Evolutionary conservation across 495 filamentous ascomycete species (phyloP).

Genomic region (Aspergillus steynii): DNA sequence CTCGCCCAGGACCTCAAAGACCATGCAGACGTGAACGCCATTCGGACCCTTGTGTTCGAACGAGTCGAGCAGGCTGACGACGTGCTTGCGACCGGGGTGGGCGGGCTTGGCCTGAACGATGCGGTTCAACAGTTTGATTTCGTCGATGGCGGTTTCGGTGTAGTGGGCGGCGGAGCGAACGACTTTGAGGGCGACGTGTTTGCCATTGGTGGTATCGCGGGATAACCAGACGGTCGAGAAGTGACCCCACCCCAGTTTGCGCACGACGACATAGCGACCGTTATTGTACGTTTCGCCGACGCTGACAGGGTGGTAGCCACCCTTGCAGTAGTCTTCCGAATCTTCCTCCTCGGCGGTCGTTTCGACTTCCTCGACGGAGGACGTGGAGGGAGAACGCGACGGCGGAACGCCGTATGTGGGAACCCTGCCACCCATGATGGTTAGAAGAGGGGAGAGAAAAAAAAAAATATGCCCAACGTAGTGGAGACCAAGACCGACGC

Average conservation of each 20-base stretch:
- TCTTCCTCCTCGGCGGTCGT: conserved; percentile 98
- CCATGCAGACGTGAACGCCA: conserved; percentile 97
- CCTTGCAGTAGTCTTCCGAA: conserved; percentile 98
- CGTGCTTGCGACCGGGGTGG: conserved; percentile 90
- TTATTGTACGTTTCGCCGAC: conserved; percentile 98
- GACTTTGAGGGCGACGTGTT: conserved; percentile 97
- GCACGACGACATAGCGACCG: conserved; percentile 92
- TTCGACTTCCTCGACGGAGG: conserved; percentile 82
- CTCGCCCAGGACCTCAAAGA: conserved; percentile 96
- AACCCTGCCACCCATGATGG: conserved; percentile 34
- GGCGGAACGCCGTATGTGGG: conserved; percentile 46
- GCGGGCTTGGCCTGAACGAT: conserved; percentile 93
- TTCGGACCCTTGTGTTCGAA: conserved; percentile 98
- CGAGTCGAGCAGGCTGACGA: conserved; percentile 92
- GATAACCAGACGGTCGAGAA: conserved; percentile 99
- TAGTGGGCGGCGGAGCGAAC: conserved; percentile 97
- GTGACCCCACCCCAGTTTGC: conserved; percentile 98
- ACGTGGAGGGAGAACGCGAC: conserved; percentile 79
- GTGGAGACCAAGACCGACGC: no score
- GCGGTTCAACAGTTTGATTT: conserved; percentile 96
- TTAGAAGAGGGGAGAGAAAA: conserved; percentile 34
- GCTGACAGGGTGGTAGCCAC: conserved; percentile 91
- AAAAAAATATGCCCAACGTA: conserved; percentile 13
- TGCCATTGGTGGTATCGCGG: conserved; percentile 82
- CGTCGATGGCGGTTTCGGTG: conserved; percentile 97